These are phyloP conservation scores for Talaromyces rugulosus DNA, from an alignment of 2,329 filamentous ascomycete genomes.

Conservation along the genomic window DNA sequence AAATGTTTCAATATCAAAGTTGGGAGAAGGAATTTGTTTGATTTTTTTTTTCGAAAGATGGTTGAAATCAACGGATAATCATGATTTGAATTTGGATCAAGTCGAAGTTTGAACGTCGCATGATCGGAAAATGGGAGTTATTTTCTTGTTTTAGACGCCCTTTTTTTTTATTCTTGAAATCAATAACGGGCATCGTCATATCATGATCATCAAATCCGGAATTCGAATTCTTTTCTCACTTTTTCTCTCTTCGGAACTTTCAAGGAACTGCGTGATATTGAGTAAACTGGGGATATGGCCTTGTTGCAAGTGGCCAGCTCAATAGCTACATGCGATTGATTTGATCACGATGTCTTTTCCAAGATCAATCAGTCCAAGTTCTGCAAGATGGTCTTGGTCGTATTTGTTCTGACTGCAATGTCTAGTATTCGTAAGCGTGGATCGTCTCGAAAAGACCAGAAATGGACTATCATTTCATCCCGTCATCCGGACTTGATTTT, in stretches of 20 bases:
- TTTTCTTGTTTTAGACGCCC: not conserved
- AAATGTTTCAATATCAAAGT: not conserved
- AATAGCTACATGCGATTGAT: not conserved
- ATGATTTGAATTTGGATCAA: not conserved
- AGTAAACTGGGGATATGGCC: not conserved
- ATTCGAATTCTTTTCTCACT: not conserved
- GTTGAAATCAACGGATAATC: not conserved
- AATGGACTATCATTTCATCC: not conserved
- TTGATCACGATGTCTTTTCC: not conserved
- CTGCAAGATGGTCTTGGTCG: not conserved
- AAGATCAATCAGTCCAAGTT: not conserved
- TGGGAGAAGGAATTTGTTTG: not conserved
- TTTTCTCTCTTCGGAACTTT: not conserved
- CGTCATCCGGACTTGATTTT: not conserved
- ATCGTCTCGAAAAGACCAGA: not conserved
- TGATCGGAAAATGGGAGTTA: conserved; percentile 2
- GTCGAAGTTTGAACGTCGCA: not conserved
- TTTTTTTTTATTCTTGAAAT: not conserved
- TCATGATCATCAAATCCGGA: not conserved
- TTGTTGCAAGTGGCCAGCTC: not conserved
- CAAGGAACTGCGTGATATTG: not conserved
- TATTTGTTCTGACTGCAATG: not conserved
- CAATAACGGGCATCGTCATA: not conserved
- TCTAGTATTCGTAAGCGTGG: not conserved
- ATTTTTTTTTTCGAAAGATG: not conserved